phyloP scores from a whole-genome alignment of 2,329 filamentous ascomycete genomes.

The Fusarium nurragi region DNA sequence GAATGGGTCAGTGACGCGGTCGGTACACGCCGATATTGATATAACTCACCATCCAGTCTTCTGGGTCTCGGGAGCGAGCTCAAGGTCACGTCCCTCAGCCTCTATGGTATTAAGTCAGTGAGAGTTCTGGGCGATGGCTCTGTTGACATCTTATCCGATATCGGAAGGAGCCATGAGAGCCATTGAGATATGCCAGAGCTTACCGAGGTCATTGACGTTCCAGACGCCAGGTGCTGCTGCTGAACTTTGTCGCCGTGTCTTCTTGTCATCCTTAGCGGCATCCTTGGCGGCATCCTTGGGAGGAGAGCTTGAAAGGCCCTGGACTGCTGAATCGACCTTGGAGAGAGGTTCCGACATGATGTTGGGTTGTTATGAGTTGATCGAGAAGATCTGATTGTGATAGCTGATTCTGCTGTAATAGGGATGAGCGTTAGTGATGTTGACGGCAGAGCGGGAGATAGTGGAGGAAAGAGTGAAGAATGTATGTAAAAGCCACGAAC shows the following conservation, averaged over 20 bases:
- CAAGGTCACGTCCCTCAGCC: constrained; percentile 67
- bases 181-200: constrained; percentile 46
- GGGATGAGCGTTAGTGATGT: constrained; percentile 17
- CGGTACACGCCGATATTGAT: neutral
- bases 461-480: neutral
- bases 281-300: constrained; percentile 57
- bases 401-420: constrained; percentile 27
- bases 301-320: constrained; percentile 76
- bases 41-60: constrained; percentile 82
- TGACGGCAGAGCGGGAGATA: constrained; percentile 2
- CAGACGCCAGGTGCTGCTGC: constrained; percentile 70
- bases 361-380: constrained; percentile 36
- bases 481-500: constrained; percentile 16
- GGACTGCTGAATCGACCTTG: constrained; percentile 93
- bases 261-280: constrained; percentile 58
- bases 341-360: constrained; percentile 67
- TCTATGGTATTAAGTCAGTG: constrained; percentile 61
- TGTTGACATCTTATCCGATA: constrained; percentile 3
- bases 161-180: constrained; percentile 16
- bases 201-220: constrained; percentile 89
- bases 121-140: neutral
- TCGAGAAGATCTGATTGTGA: constrained; percentile 35
- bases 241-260: constrained; percentile 78
- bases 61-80: constrained; percentile 84
- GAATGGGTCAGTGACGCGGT: constrained; percentile 9